A percentile compares a stretch with the other conserved stretches of the same genome.
Evolutionary conservation across 1,284 basidiomycete species (phyloP).

Genomic region (Heterobasidion annosum): DNA sequence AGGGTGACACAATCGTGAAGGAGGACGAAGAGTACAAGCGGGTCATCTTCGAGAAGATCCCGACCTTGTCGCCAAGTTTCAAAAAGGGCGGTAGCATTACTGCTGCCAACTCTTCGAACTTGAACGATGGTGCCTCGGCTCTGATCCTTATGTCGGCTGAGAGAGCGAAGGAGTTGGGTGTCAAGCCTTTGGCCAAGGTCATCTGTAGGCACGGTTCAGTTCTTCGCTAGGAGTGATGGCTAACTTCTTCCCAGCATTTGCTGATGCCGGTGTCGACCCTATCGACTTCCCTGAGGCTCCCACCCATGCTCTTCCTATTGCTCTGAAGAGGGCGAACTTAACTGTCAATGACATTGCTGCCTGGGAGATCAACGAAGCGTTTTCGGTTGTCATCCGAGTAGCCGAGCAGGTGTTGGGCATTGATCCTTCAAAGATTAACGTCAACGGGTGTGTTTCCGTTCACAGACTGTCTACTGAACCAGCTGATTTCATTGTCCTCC

Average conservation of each 20-base stretch:
- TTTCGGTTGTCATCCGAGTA: constrained; percentile 89
- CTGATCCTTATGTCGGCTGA: constrained; percentile 89
- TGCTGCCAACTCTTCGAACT: constrained; percentile 90
- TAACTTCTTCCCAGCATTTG: constrained; percentile 59
- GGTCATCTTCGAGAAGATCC: constrained; percentile 89
- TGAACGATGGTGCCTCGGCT: constrained; percentile 97
- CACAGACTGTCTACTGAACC: constrained; percentile 2
- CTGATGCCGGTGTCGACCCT: constrained; percentile 94
- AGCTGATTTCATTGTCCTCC: constrained; percentile 2
- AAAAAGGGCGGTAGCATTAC: constrained; percentile 90
- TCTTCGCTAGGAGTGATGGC: constrained; percentile 11
- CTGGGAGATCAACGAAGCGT: constrained; percentile 98
- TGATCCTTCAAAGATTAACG: constrained; percentile 85
- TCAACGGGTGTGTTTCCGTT: constrained; percentile 61
- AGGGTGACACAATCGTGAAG: constrained; percentile 81
- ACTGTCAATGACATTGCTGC: constrained; percentile 80
- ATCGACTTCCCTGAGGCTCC: constrained; percentile 98
- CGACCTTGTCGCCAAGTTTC: constrained; percentile 82
- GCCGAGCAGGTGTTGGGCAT: constrained; percentile 86
- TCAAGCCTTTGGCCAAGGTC: constrained; percentile 88
- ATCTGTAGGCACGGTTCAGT: constrained; percentile 51
- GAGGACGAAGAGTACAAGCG: constrained; percentile 99
- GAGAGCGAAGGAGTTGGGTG: constrained; percentile 81
- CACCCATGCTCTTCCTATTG: constrained; percentile 84
- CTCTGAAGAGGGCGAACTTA: constrained; percentile 83